Evolutionary conservation across 164 flowering plant species (phyloP).

Genomic region (Litsea cubeba): DNA sequence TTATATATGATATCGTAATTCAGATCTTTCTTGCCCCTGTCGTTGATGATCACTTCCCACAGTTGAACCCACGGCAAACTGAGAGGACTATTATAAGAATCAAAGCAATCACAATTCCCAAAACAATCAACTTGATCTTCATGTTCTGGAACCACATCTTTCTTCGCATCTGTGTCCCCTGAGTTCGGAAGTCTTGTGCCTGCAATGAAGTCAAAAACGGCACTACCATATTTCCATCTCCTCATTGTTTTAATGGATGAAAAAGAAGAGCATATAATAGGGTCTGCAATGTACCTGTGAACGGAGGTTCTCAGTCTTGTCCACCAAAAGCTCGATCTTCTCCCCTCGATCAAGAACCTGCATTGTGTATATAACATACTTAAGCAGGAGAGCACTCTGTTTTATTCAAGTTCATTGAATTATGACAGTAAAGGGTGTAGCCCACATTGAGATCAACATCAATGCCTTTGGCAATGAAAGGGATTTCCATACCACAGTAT

Average conservation of each 20-base stretch:
- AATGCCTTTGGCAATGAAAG: background rate
- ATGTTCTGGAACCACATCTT: constrained; percentile 28
- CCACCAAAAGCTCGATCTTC: constrained; percentile 86
- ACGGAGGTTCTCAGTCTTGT: constrained; percentile 93
- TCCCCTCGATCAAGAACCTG: constrained; percentile 98
- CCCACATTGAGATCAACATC: background rate
- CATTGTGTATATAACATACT: constrained; percentile 6
- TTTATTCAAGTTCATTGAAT: no score
- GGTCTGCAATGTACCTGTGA: constrained; percentile 46
- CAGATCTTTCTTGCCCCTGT: background rate
- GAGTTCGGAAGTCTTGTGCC: constrained; percentile 21
- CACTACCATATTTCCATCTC: background rate
- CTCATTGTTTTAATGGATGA: background rate
- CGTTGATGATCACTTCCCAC: constrained; percentile 6
- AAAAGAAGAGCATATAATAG: background rate
- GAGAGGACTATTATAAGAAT: constrained; percentile 23
- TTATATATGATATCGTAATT: background rate
- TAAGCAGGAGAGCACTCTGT: background rate
- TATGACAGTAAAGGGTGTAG: background rate
- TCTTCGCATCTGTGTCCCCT: constrained; percentile 21
- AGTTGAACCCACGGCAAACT: constrained; percentile 24
- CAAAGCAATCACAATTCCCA: constrained; percentile 23
- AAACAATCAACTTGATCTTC: constrained; percentile 26
- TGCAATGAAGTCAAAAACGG: background rate
- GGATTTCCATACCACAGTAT: background rate